These are phyloP conservation scores for Dendrobium catenatum DNA, from an alignment of 106 monocot species.

Conservation along the genomic window DNA sequence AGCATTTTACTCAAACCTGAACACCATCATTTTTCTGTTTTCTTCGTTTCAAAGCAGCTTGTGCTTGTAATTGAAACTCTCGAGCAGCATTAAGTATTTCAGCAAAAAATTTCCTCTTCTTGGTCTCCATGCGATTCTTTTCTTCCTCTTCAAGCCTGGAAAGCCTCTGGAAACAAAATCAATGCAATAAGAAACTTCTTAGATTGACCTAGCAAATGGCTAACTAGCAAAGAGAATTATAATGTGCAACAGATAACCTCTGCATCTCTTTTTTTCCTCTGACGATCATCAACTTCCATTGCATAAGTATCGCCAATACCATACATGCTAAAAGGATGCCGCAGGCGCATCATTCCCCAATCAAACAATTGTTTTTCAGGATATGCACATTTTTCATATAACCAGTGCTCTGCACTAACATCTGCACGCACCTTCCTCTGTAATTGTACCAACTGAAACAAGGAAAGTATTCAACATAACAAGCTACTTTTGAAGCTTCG, in stretches of 20 bases:
- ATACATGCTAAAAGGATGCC: slow-evolving; percentile 71
- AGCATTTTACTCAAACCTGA: slow-evolving; percentile 39
- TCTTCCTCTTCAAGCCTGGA: slow-evolving; percentile 93
- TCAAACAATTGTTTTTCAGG: slow-evolving; percentile 84
- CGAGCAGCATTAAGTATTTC: slow-evolving; percentile 93
- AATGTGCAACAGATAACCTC: slow-evolving; percentile 45
- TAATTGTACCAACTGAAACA: slow-evolving; percentile 64
- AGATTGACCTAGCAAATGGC: not conserved
- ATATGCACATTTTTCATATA: slow-evolving; percentile 61
- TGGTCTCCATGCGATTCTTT: slow-evolving; percentile 59
- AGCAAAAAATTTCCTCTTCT: slow-evolving; percentile 86
- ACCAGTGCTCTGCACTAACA: slow-evolving; percentile 67
- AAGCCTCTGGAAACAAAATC: slow-evolving; percentile 49
- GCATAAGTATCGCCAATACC: slow-evolving; percentile 74
- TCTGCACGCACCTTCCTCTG: slow-evolving; percentile 73
- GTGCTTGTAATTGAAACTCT: slow-evolving; percentile 80
- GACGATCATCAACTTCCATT: slow-evolving; percentile 85
- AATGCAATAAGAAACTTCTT: slow-evolving; percentile 5
- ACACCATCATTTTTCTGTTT: slow-evolving; percentile 94
- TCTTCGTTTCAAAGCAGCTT: slow-evolving; percentile 60
- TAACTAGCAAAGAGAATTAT: not conserved
- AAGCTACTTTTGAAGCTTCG: not conserved
- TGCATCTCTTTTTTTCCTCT: slow-evolving; percentile 77
- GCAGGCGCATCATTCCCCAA: slow-evolving; percentile 90
- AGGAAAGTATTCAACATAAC: slow-evolving; percentile 7